Percentiles rank a stretch among this genome's conserved stretches.
Evolutionary conservation across 2,329 filamentous ascomycete species (phyloP).

Genomic region (Trichoderma cornu-damae): DNA sequence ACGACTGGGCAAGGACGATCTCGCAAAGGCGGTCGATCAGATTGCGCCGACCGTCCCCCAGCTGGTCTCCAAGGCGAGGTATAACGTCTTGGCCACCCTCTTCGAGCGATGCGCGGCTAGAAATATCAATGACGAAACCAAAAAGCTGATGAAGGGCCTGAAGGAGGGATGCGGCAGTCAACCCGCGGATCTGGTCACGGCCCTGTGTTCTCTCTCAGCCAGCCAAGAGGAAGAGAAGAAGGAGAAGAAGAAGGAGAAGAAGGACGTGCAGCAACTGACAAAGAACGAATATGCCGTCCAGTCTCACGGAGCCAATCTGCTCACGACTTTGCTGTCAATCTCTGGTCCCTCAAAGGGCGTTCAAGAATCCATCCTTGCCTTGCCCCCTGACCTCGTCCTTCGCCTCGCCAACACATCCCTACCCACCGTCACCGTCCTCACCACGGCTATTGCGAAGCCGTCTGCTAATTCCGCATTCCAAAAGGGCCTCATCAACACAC

Average conservation of each 20-base stretch:
- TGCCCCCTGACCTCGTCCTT: conserved; percentile 52
- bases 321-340: conserved; percentile 71
- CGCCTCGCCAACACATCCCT: conserved; percentile 57
- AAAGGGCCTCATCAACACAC: conserved; percentile 47
- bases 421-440: conserved; percentile 46
- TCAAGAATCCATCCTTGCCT: conserved; percentile 63
- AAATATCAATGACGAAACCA: conserved; percentile 49
- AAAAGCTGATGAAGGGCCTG: conserved; percentile 44
- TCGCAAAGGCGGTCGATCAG: conserved; percentile 65
- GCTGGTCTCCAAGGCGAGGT: conserved; percentile 69
- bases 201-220: conserved; percentile 44
- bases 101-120: conserved; percentile 78
- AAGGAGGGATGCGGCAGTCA: conserved; percentile 45
- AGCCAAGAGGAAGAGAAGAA: conserved; percentile 30
- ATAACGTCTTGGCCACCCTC: conserved; percentile 72
- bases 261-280: conserved; percentile 36
- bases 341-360: conserved; percentile 67
- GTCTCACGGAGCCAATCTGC: conserved; percentile 74
- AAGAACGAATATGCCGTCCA: conserved; percentile 55
- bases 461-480: conserved; percentile 50
- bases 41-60: conserved; percentile 68
- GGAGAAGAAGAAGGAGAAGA: too few relatives aligned
- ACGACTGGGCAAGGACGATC: conserved; percentile 79
- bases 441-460: conserved; percentile 45
- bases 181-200: conserved; percentile 44